Base-by-base conservation (phyloP, 176 grass and related monocot species). In the Guadua angustifolia region DNA sequence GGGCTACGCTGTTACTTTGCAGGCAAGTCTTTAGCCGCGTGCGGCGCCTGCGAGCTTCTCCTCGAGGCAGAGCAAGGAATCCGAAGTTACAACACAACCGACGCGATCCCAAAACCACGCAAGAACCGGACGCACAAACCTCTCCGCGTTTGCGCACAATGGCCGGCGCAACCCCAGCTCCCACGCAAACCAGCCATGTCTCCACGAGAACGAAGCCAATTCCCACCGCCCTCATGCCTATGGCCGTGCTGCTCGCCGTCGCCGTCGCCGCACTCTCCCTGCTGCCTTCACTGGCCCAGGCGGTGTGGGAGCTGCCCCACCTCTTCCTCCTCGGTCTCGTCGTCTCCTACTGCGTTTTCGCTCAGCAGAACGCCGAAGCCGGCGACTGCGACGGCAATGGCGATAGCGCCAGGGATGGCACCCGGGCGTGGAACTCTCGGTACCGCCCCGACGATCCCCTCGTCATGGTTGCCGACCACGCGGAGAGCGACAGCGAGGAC, bases 311-410 rank as follows among this genome's bases (percentile, higher is more conserved):
- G 73, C 63, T 92, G 57, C 90, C 90, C 32, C 90, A 90, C 63
- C 88, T 94, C 76, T 60, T 94, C 35, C 80, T 94, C 66, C 89
- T 94, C 40, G 90, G 93, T 81, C 79, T 92, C 66, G 93, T 91
- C 63, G 40, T 94, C 63, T 80, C 90, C 47, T 92, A 92, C 44
- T 90, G 93, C 62, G 81, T 94, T 50, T 94, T 94, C 82, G 35
- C 87, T 62, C 58, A 87, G 72, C 78, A 87, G 17, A 85, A 52
- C 56, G 25, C 38, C 53, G 55, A n/a, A 16, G 51, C 49, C 46
- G 86, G 29, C 18, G 13, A 0, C 49, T 77, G 12, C 67, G 69
- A 2, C 42, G 84, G 56, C 44, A 21, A 60, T 7, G 79, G 1
- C 29, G 36, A 19, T 21, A 55, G 21, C 35, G 16, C n/a, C 19